Evolutionary conservation across 306 rosid species (phyloP).

Genomic region (Quercus rubra): DNA sequence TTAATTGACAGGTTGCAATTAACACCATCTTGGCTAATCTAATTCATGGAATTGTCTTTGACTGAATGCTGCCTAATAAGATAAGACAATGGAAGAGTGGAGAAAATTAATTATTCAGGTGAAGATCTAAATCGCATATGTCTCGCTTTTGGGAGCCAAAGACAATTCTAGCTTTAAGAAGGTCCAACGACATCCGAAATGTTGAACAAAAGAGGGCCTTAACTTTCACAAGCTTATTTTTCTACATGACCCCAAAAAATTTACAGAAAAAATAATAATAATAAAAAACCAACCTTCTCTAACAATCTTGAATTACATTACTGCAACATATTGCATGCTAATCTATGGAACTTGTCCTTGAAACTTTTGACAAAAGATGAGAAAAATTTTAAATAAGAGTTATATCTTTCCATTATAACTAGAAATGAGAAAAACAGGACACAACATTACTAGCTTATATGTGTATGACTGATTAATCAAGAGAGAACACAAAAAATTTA

Average conservation of each 20-base stretch:
- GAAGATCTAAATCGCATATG: not conserved
- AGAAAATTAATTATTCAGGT: not conserved
- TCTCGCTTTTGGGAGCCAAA: not conserved
- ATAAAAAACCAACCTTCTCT: not conserved
- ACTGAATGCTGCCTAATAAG: not conserved
- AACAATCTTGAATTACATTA: not conserved
- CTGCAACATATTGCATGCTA: not conserved
- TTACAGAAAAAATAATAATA: not conserved
- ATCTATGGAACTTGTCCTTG: not conserved
- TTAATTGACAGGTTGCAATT: not conserved
- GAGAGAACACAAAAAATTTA: not conserved
- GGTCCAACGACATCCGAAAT: not conserved
- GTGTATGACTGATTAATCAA: not conserved
- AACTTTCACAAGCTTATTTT: not conserved
- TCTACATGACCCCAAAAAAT: not conserved
- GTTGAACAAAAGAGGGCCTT: not conserved
- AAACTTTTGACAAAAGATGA: not conserved
- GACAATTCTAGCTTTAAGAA: not conserved
- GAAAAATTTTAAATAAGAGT: not conserved
- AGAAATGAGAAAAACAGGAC: not conserved
- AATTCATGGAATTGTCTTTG: not conserved
- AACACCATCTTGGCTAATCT: not conserved
- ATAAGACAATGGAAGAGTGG: not conserved
- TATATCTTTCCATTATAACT: not conserved
- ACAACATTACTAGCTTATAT: not conserved